These are phyloP conservation scores for Phialemonium atrogriseum DNA, from an alignment of 2,329 filamentous ascomycete genomes.

Conservation along the genomic window DNA sequence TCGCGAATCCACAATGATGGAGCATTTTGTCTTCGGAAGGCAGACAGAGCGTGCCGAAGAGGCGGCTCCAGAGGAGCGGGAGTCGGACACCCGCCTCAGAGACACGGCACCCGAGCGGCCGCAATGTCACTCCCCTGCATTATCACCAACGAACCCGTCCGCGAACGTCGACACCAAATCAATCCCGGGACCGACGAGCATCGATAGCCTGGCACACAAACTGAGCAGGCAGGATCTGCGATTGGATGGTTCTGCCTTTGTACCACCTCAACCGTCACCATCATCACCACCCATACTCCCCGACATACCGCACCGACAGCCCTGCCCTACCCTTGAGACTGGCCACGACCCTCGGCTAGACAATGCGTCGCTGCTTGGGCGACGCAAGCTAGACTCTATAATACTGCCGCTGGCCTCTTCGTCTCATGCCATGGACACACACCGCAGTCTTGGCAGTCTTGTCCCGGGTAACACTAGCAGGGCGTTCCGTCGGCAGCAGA, in stretches of 20 bases:
- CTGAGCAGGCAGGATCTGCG: conserved; percentile 15
- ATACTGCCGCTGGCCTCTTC: conserved; percentile 1
- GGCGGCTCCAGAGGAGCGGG: too few species aligned
- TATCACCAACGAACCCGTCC: not conserved
- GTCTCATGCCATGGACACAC: not conserved
- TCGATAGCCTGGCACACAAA: conserved; percentile 12
- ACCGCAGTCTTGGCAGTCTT: not conserved
- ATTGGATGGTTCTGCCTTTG: conserved; percentile 1
- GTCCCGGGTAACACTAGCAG: conserved; percentile 6
- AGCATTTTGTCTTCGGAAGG: conserved; percentile 1
- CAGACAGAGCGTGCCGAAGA: too few species aligned
- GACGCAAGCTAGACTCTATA: conserved; percentile 1
- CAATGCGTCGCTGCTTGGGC: not conserved
- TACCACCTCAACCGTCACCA: conserved; percentile 3
- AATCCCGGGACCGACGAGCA: not conserved
- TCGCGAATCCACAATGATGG: conserved; percentile 3
- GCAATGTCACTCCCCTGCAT: conserved; percentile 2
- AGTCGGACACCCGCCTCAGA: too few species aligned
- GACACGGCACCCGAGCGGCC: not conserved
- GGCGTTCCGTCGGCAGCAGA: conserved; percentile 7
- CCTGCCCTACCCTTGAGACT: conserved; percentile 7
- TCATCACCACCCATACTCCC: not conserved
- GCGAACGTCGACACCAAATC: not conserved
- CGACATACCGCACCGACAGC: conserved; percentile 1
- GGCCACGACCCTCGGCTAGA: conserved; percentile 6